These are phyloP conservation scores for Microsporum canis DNA, from an alignment of 2,329 filamentous ascomycete genomes.

Conservation along the genomic window DNA sequence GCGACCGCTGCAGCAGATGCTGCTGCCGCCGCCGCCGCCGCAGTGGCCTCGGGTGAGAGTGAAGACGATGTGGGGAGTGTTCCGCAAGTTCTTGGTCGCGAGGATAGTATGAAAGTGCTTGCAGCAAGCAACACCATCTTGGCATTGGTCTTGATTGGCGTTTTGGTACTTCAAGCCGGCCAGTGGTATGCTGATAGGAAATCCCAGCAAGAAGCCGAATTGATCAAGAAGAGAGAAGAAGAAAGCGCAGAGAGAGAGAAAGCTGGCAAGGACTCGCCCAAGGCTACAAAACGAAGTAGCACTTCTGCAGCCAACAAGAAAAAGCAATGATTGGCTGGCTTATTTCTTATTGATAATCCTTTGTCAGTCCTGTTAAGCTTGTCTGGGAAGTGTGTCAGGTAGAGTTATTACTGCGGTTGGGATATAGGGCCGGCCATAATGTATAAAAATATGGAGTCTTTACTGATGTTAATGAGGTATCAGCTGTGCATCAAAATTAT, in stretches of 20 bases:
- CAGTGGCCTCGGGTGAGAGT: slow-evolving; percentile 9
- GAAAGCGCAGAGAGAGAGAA: slow-evolving; percentile 30
- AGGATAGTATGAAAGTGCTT: slow-evolving; percentile 83
- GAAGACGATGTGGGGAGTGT: slow-evolving; percentile 38
- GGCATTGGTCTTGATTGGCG: slow-evolving; percentile 80
- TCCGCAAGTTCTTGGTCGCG: slow-evolving; percentile 62
- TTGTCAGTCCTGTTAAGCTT: neutral
- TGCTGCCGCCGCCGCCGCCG: neutral
- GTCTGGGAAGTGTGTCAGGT: neutral
- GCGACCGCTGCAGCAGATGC: slow-evolving; percentile 16
- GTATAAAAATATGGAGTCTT: neutral
- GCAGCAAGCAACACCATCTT: slow-evolving; percentile 93
- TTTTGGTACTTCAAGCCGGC: slow-evolving; percentile 84
- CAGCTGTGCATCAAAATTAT: neutral
- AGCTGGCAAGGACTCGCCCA: slow-evolving; percentile 12
- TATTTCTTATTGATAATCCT: neutral
- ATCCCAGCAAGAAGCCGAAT: slow-evolving; percentile 66
- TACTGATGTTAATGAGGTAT: neutral
- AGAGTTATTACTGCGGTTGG: neutral
- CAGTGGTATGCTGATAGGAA: slow-evolving; percentile 98
- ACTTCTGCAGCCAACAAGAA: slow-evolving; percentile 18
- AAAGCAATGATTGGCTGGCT: slow-evolving; percentile 18
- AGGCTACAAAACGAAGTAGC: slow-evolving; percentile 19
- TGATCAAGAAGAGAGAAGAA: slow-evolving; percentile 46
- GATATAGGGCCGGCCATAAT: neutral